Evolutionary conservation across 208 protist genomes (phyloP).

Genomic region (Acanthamoeba lugdunensis): DNA sequence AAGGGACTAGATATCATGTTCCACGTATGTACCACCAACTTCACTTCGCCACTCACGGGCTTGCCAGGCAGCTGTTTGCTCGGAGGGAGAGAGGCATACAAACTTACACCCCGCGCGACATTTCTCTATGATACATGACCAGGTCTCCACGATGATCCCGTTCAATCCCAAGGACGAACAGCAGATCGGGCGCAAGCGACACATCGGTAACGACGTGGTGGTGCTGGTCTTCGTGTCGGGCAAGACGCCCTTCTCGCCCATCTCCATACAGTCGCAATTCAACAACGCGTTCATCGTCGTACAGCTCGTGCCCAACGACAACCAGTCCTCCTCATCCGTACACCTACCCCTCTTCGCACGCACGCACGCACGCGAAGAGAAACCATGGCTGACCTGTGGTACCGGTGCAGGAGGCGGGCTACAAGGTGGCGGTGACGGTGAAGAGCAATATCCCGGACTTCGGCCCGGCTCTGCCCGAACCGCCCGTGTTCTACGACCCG

Average conservation of each 20-base stretch:
- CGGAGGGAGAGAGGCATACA: not conserved
- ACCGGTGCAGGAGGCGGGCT: not conserved
- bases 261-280: constrained; percentile 60
- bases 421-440: constrained; percentile 51
- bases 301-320: not conserved
- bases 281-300: constrained; percentile 67
- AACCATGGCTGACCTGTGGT: not conserved
- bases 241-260: constrained; percentile 60
- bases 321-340: not conserved
- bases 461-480: constrained; percentile 17
- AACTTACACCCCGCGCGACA: too few relatives aligned
- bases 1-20: constrained; percentile 65
- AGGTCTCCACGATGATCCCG: constrained; percentile 54
- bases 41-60: not conserved
- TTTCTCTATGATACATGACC: not conserved
- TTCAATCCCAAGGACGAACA: constrained; percentile 59
- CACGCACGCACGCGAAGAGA: too few relatives aligned
- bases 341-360: not conserved
- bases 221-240: constrained; percentile 58
- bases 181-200: constrained; percentile 60
- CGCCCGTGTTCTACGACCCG: constrained; percentile 34
- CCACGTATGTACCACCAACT: not conserved
- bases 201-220: constrained; percentile 62
- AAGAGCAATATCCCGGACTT: constrained; percentile 65
- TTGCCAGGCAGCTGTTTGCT: too few relatives aligned